phyloP scores from a whole-genome alignment of 148 eudicot species.

The Cornus kousa region DNA sequence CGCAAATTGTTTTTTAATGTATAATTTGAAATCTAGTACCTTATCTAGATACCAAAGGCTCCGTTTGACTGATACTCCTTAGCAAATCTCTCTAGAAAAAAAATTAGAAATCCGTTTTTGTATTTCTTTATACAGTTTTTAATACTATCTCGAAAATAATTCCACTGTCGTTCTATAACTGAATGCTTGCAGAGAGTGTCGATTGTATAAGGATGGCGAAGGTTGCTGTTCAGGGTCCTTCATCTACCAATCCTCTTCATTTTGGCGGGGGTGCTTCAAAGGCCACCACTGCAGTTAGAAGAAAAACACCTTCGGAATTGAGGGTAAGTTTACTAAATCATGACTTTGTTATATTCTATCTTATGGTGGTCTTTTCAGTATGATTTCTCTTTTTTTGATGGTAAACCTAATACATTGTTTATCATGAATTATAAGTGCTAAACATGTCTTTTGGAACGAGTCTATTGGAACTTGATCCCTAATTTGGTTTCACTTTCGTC shows the following conservation, averaged over 20 bases:
- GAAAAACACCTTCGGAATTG: slow-evolving; percentile 87
- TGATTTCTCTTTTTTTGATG: neutral
- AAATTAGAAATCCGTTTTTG: neutral
- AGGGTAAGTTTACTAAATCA: slow-evolving; percentile 42
- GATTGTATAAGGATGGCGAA: slow-evolving; percentile 42
- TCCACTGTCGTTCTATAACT: neutral
- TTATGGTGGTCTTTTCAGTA: neutral
- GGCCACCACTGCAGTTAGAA: slow-evolving; percentile 41
- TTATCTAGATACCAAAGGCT: too few relatives aligned
- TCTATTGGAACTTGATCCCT: neutral
- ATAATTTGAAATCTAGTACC: neutral
- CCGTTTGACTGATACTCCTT: too few relatives aligned
- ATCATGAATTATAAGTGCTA: neutral
- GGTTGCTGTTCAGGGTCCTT: slow-evolving; percentile 54
- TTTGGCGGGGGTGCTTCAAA: slow-evolving; percentile 43
- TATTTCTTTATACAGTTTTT: neutral
- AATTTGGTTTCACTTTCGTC: neutral
- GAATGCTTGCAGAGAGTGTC: slow-evolving; percentile 11
- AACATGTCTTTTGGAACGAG: neutral
- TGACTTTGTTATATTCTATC: neutral
- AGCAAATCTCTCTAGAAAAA: too few relatives aligned
- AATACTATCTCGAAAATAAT: neutral
- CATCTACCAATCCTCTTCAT: slow-evolving; percentile 40
- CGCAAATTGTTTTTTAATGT: neutral
- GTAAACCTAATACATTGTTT: neutral